Evolutionary conservation across 352 stramenopile genomes (phyloP).

Genomic region (Elongisporangium anandrum): DNA sequence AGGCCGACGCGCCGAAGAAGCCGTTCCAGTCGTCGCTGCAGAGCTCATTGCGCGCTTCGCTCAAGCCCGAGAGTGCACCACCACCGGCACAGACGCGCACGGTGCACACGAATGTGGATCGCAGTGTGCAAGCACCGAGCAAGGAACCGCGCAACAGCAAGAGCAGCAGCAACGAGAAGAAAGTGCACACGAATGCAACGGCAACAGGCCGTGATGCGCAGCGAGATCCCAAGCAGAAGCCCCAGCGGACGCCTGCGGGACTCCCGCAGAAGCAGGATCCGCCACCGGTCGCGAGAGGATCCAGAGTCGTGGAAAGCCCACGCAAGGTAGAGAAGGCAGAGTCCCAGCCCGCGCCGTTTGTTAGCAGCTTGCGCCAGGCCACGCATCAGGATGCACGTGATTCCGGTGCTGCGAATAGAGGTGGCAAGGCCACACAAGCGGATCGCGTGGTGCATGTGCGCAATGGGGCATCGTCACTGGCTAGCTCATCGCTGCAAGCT

Average conservation of each 20-base stretch:
- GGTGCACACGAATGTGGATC: slow-evolving; percentile 5
- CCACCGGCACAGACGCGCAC: background rate
- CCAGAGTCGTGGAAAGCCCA: background rate
- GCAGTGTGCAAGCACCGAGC: slow-evolving; percentile 6
- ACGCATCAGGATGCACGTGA: background rate
- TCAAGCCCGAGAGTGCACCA: background rate
- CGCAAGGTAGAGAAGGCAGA: background rate
- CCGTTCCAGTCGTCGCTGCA: slow-evolving; percentile 53
- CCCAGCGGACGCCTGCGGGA: background rate
- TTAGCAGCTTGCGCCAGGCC: background rate
- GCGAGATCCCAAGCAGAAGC: background rate
- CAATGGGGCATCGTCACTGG: background rate
- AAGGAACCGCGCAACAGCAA: slow-evolving; percentile 6
- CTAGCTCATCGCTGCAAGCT: background rate
- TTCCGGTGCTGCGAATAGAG: background rate
- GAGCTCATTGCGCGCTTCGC: slow-evolving; percentile 18
- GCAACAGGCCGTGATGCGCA: background rate
- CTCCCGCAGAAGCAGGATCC: background rate
- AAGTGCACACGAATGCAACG: background rate
- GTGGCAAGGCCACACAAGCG: background rate
- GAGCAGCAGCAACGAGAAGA: slow-evolving; percentile 7
- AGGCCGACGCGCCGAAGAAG: background rate
- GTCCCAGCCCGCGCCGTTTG: background rate
- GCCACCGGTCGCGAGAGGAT: background rate
- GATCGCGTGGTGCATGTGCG: background rate